Base-by-base conservation (phyloP, 169 alveolate genomes). In the Plasmodium coatneyi region DNA sequence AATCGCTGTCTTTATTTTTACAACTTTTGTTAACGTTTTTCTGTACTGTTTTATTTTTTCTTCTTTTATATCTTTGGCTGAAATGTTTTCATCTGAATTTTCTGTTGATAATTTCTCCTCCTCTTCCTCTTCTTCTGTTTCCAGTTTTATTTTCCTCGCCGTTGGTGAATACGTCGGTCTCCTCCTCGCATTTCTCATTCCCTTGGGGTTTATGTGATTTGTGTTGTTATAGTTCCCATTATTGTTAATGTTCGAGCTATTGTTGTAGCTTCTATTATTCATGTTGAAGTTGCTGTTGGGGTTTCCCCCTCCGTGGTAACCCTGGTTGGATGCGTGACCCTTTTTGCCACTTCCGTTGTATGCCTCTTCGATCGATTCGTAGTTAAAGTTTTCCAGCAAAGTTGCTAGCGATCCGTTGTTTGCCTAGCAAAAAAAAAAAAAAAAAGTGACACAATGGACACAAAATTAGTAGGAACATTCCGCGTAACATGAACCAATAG, bases 1-100 rank as follows among this genome's bases (percentile, higher is more conserved):
- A 30, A 95, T 92, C 9, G 97, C 95, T 9, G 97, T 93, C 83
- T 96, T 96, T 72, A 96, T 92, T 80, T 96, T 96, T 16, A 96
- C 96, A 30, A 82, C 89, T 56, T 92, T 92, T n/a, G 96, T 95
- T 49, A 96, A 72, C n/a, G 83, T 70, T 92, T 95, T 95, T 79
- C 95, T 92, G 71, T 90, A 96, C 28, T 95, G 95, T 71, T 86
- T 36, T 16, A 96, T 92, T 79, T 93, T 95, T 72, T 92, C 95
- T 36, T 76, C 92, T 30, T 94, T 90, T 80, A 96, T 71, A 80
- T 95, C 97, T 92, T 92, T 96, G 16, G 97, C 95, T 54, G 97
- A 83, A 74, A 86, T 86, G 66, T 86, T 14, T 60, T 86, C 86
- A 52, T 49, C 93, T 49, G 93, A 86, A 43, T 76, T 43, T 66